Evolutionary conservation across 331 rosid species (phyloP).

Genomic region (Arachis monticola): DNA sequence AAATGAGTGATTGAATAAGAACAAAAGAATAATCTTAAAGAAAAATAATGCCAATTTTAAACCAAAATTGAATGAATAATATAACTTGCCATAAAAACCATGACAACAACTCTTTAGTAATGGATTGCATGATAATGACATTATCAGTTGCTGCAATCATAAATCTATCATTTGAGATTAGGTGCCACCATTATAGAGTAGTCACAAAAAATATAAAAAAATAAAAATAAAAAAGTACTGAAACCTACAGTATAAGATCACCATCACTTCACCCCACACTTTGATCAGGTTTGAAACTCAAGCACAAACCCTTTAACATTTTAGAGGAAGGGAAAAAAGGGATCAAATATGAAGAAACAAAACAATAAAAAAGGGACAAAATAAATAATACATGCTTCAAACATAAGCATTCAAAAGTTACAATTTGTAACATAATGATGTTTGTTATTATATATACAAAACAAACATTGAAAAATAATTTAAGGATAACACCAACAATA

Average conservation of each 20-base stretch:
- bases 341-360: constrained; percentile 9
- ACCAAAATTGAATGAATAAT: constrained; percentile 16
- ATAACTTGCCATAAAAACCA: constrained; percentile 28
- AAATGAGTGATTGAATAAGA: neutral
- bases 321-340: constrained; percentile 8
- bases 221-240: neutral
- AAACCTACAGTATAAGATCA: constrained; percentile 44
- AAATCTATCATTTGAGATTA: constrained; percentile 1
- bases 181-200: neutral
- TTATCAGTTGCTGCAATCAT: constrained; percentile 6
- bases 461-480: neutral
- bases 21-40: neutral
- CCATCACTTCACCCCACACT: constrained; percentile 50
- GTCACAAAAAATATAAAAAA: neutral
- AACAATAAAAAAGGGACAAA: neutral
- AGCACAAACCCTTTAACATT: constrained; percentile 38
- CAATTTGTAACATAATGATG: constrained; percentile 25
- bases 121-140: constrained; percentile 16
- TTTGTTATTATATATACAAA: neutral
- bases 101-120: constrained; percentile 17
- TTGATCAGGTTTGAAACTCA: constrained; percentile 41
- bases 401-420: constrained; percentile 18
- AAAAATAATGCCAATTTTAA: constrained; percentile 7
- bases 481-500: neutral
- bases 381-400: constrained; percentile 8